These are phyloP conservation scores for Flammula alnicola DNA, from an alignment of 1,284 basidiomycete genomes.

Conservation along the genomic window DNA sequence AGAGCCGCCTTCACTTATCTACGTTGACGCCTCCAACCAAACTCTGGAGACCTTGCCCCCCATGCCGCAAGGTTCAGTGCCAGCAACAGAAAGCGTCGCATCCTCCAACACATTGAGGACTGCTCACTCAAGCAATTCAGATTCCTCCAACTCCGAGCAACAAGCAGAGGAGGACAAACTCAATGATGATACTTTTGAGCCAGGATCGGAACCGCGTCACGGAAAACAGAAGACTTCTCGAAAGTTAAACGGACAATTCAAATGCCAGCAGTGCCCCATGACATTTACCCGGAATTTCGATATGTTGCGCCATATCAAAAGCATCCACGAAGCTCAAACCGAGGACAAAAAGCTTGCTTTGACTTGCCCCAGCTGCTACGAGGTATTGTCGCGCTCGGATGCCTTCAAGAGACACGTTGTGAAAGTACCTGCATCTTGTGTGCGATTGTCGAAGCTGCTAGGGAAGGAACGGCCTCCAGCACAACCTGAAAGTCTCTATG, in stretches of 20 bases:
- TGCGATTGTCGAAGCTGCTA: slow-evolving; percentile 5
- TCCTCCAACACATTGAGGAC: no score
- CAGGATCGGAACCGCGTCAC: neutral
- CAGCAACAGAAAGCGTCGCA: no score
- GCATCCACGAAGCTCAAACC: slow-evolving; percentile 14
- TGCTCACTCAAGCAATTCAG: no score
- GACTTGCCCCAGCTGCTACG: slow-evolving; percentile 21
- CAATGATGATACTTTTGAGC: no score
- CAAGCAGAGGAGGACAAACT: no score
- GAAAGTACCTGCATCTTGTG: slow-evolving; percentile 13
- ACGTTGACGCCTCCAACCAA: neutral
- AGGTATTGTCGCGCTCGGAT: slow-evolving; percentile 17
- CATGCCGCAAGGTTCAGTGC: no score
- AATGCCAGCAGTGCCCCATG: slow-evolving; percentile 26
- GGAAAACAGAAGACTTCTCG: slow-evolving; percentile 1
- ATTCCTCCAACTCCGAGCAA: no score
- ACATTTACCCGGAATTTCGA: slow-evolving; percentile 30
- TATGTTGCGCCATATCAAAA: slow-evolving; percentile 19
- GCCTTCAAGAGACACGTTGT: slow-evolving; percentile 16
- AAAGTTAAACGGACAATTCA: slow-evolving; percentile 17
- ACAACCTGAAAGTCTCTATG: slow-evolving; percentile 5
- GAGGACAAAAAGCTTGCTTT: slow-evolving; percentile 1
- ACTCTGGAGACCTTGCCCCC: no score
- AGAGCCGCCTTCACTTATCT: neutral
- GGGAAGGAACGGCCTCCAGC: slow-evolving; percentile 1